These are phyloP conservation scores for Trichophaea hybrida DNA, from an alignment of 2,329 filamentous ascomycete species.

Conservation along the genomic window DNA sequence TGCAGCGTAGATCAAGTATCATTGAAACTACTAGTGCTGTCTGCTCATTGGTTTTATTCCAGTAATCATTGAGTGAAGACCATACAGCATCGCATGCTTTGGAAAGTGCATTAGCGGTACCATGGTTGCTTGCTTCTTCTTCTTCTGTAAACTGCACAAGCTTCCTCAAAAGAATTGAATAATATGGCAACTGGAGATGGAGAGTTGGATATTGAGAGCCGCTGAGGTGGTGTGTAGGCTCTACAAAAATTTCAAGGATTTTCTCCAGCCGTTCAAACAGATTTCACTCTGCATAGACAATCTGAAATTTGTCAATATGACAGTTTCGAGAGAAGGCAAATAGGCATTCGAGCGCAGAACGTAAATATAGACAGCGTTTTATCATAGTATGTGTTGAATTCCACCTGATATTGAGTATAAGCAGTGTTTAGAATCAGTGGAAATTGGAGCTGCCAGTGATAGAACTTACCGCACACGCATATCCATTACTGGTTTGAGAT, in stretches of 20 bases:
- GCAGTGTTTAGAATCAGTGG: no score
- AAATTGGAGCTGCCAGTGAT: background rate
- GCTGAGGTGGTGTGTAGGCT: background rate
- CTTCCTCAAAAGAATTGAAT: background rate
- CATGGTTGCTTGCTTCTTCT: background rate
- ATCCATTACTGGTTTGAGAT: background rate
- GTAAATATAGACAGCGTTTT: background rate
- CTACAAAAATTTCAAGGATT: background rate
- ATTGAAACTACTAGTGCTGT: no score
- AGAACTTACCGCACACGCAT: background rate
- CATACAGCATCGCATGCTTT: background rate
- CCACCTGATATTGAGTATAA: background rate
- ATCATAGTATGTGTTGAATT: background rate
- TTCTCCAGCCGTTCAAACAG: background rate
- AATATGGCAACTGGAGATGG: no score
- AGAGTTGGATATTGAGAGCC: no score
- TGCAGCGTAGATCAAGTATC: no score
- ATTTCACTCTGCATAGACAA: background rate
- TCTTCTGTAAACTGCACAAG: background rate
- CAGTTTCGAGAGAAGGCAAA: background rate
- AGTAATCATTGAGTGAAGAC: background rate
- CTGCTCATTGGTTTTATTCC: background rate
- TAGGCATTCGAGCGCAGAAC: background rate
- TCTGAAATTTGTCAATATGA: background rate
- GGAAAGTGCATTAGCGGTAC: no score